Evolutionary conservation across 768 basidiomycete species (phyloP).

Genomic region (Hygrophoropsis aurantiaca): DNA sequence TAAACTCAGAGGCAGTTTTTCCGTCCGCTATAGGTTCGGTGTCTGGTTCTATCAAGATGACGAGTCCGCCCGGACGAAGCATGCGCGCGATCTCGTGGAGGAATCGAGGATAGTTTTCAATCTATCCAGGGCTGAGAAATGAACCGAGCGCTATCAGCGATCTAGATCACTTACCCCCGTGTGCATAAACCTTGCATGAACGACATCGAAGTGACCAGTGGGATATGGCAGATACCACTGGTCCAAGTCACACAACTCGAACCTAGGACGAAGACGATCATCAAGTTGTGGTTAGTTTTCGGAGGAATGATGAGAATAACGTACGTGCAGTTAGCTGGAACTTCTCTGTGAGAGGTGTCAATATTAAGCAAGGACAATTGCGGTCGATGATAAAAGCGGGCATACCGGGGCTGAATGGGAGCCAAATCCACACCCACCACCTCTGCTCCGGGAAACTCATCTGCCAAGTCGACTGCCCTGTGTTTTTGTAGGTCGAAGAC

Average conservation of each 20-base stretch:
- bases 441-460: constrained; percentile 66
- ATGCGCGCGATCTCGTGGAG: constrained; percentile 62
- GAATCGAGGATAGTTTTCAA: constrained; percentile 60
- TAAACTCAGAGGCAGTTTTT: constrained; percentile 37
- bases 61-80: constrained; percentile 68
- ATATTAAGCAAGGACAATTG: constrained; percentile 3
- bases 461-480: constrained; percentile 75
- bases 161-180: constrained; percentile 50
- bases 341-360: constrained; percentile 41
- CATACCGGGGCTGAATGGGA: constrained; percentile 69
- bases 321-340: constrained; percentile 75
- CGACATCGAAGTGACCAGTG: constrained; percentile 60
- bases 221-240: constrained; percentile 61
- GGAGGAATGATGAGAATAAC: constrained; percentile 25
- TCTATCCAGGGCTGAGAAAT: constrained; percentile 36
- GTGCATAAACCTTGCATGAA: constrained; percentile 70
- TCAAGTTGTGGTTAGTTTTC: neutral
- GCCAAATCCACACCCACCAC: constrained; percentile 72
- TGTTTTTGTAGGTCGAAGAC: constrained; percentile 1
- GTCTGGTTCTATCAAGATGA: constrained; percentile 65
- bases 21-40: constrained; percentile 50
- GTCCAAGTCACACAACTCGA: constrained; percentile 71
- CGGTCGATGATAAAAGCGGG: constrained; percentile 4
- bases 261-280: constrained; percentile 44
- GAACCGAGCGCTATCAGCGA: constrained; percentile 1